Evolutionary conservation across 2,329 filamentous ascomycete genomes (phyloP).

Genomic region (Ophiosphaerella korrae): DNA sequence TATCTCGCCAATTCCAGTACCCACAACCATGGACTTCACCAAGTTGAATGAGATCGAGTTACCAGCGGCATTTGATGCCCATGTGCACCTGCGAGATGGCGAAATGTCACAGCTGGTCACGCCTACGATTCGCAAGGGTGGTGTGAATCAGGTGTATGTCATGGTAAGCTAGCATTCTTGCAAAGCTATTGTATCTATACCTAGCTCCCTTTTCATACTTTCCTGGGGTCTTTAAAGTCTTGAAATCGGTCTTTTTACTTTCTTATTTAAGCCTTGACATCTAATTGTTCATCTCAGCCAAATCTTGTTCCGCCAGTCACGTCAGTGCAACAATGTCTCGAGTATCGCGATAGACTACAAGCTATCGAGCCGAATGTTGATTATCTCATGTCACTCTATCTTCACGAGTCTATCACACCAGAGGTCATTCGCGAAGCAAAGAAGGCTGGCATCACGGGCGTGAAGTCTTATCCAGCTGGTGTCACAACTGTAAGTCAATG

Average conservation of each 20-base stretch:
- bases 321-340: conserved; percentile 53
- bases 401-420: conserved; percentile 56
- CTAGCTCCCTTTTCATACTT: not conserved
- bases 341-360: conserved; percentile 52
- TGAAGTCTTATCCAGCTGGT: conserved; percentile 70
- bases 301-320: conserved; percentile 59
- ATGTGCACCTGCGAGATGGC: conserved; percentile 59
- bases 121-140: conserved; percentile 57
- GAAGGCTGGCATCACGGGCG: conserved; percentile 70
- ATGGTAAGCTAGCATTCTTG: conserved; percentile 49
- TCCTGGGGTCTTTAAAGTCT: not conserved
- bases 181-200: not conserved
- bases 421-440: conserved; percentile 72
- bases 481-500: conserved; percentile 38
- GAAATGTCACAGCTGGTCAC: conserved; percentile 58
- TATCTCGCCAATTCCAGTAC: conserved; percentile 1
- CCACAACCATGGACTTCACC: conserved; percentile 42
- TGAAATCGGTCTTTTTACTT: not conserved
- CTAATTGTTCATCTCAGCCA: conserved; percentile 41
- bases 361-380: conserved; percentile 55
- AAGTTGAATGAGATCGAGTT: conserved; percentile 53
- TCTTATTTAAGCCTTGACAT: not conserved
- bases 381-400: conserved; percentile 59
- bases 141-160: conserved; percentile 60
- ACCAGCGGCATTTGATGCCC: conserved; percentile 57